Evolutionary conservation across 2,329 filamentous ascomycete genomes (phyloP).

Genomic region (Trichoderma koningiopsis): DNA sequence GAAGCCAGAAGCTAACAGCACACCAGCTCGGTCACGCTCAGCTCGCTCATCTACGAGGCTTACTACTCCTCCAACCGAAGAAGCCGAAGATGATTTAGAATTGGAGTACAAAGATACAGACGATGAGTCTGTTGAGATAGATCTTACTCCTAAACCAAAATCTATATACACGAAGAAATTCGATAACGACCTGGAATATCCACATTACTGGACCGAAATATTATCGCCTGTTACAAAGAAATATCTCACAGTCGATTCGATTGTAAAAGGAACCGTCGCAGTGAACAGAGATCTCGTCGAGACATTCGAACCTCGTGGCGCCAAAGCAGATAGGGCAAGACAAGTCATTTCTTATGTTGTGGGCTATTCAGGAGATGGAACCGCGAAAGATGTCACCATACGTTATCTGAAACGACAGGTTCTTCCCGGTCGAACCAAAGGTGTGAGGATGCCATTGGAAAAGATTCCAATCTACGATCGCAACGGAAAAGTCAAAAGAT

Average conservation of each 20-base stretch:
- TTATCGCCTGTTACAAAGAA: slow-evolving; percentile 79
- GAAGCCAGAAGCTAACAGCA: background rate
- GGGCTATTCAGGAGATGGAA: slow-evolving; percentile 79
- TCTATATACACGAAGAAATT: slow-evolving; percentile 52
- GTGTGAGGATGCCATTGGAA: slow-evolving; percentile 73
- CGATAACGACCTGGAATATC: slow-evolving; percentile 77
- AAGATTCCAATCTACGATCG: slow-evolving; percentile 80
- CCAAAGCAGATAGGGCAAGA: slow-evolving; percentile 79
- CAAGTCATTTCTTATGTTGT: slow-evolving; percentile 91
- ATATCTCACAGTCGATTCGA: slow-evolving; percentile 76
- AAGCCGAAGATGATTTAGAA: slow-evolving; percentile 53
- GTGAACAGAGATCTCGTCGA: slow-evolving; percentile 72
- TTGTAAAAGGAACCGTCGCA: slow-evolving; percentile 69
- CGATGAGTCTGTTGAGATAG: slow-evolving; percentile 61
- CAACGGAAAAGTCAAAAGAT: slow-evolving; percentile 73
- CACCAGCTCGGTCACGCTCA: slow-evolving; percentile 24
- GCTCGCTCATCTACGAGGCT: slow-evolving; percentile 21
- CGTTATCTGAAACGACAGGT: slow-evolving; percentile 82
- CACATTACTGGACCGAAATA: slow-evolving; percentile 92
- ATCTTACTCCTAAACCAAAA: slow-evolving; percentile 44
- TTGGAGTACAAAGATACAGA: slow-evolving; percentile 52
- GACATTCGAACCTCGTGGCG: slow-evolving; percentile 79
- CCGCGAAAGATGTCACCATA: slow-evolving; percentile 92
- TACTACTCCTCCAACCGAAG: slow-evolving; percentile 34
- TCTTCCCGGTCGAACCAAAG: slow-evolving; percentile 88